Evolutionary conservation across 371 early-diverging fungal genomes (phyloP), one percentile per base, ranked within the genome.

Genomic region (Zopfochytrium polystomum): DNA sequence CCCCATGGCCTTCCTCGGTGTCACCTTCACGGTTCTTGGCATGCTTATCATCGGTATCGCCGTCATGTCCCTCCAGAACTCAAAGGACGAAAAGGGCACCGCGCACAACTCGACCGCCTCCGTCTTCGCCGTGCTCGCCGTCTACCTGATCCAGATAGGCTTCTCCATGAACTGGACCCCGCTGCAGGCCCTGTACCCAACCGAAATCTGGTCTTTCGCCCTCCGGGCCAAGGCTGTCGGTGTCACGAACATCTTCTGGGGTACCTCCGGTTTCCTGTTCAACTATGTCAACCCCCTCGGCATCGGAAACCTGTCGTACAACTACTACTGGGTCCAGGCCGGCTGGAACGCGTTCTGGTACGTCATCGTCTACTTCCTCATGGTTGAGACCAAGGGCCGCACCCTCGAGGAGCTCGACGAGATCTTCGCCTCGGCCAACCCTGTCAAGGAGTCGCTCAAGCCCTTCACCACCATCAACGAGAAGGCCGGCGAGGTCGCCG

Each of bases 371-470:
- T 81, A 85, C 74, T 65, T 80, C 7, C 72, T 78, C 11, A 79
- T 84, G 48, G 74, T 85, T 13, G 92, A 92, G 78, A 92, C 93
- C 59, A 89, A 85, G 68, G 87, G 86, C 63, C 79, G 76, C 35
- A 80, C 86, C 15, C 79, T 89, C 47, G 90, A 90, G 64, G 85
- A 90, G 58, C 86, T 90, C 77, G 90, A 89, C 58, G 66, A 55
- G 20, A 57, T 87, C 34, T 86, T 86, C 53, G 30, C 7, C 32
- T 32, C 7, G 13, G 6, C 15, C 6, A 25, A 52, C 13, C 34
- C 49, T 13, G 49, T 48, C 25, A 48, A 48, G 22, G 22, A 13
- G 22, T 48, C 49, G 13, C 22, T 48, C 22, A 22, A 48, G 22
- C 13, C 49, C n/a, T n/a, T n/a, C n/a, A n/a, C n/a, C n/a, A n/a